Evolutionary conservation across 2,329 filamentous ascomycete species (phyloP).

Genomic region (Pseudocercospora musae): DNA sequence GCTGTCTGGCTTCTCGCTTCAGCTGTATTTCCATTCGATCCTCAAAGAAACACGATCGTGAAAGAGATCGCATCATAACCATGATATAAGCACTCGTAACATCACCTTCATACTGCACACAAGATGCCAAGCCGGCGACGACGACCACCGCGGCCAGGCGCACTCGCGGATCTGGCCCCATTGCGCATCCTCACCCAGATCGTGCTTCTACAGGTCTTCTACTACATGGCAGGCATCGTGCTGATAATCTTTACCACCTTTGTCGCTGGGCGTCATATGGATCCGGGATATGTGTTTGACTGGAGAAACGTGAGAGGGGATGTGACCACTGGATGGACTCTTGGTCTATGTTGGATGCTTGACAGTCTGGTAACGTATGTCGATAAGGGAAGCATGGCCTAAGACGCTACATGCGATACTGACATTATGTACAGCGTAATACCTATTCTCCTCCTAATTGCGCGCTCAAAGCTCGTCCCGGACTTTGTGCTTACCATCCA

Average conservation of each 20-base stretch:
- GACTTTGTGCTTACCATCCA: slow-evolving; percentile 92
- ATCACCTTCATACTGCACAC: not conserved
- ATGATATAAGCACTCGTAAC: not conserved
- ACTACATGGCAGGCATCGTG: slow-evolving; percentile 59
- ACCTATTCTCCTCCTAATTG: slow-evolving; percentile 77
- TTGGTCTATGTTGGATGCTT: slow-evolving; percentile 65
- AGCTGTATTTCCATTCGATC: not conserved
- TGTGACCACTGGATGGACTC: slow-evolving; percentile 67
- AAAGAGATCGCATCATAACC: not conserved
- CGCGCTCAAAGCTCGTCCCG: slow-evolving; percentile 87
- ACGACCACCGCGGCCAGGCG: slow-evolving; percentile 62
- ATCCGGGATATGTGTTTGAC: slow-evolving; percentile 57
- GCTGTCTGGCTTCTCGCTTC: not conserved
- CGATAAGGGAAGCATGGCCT: not conserved
- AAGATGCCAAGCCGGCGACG: slow-evolving; percentile 46
- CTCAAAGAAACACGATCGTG: not conserved
- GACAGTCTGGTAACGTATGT: slow-evolving; percentile 63
- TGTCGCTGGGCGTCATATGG: slow-evolving; percentile 60
- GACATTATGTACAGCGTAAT: slow-evolving; percentile 60
- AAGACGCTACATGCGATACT: not conserved
- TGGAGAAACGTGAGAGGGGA: slow-evolving; percentile 65
- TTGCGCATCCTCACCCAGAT: slow-evolving; percentile 67
- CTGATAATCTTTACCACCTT: slow-evolving; percentile 67
- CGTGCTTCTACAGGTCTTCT: slow-evolving; percentile 60
- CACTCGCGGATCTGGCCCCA: slow-evolving; percentile 64